A percentile compares a stretch with the other conserved stretches of the same genome.
These are phyloP conservation scores for Naganishia vaughanmartiniae DNA, from an alignment of 768 basidiomycete genomes.

Conservation along the genomic window DNA sequence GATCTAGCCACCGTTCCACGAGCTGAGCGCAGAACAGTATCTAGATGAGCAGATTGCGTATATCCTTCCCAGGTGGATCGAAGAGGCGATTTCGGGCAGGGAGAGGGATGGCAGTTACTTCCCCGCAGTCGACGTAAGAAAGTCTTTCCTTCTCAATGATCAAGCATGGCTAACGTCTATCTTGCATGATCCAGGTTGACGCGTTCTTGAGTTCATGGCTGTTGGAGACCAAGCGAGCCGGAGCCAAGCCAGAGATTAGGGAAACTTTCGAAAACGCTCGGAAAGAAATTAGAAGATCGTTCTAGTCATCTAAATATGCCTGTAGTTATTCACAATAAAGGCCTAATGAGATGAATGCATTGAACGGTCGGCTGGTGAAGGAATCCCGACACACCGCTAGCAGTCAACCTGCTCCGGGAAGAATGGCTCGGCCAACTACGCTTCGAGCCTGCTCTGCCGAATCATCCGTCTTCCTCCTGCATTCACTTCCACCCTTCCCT, in stretches of 20 bases:
- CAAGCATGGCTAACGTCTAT: neutral
- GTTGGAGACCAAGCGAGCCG: constrained; percentile 3
- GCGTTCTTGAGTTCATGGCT: constrained; percentile 21
- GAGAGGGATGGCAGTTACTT: constrained; percentile 24
- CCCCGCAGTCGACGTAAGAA: constrained; percentile 15
- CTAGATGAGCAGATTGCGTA: constrained; percentile 24
- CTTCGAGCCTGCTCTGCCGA: too few species aligned
- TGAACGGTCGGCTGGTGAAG: neutral
- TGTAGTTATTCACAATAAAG: neutral
- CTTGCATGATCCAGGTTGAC: neutral
- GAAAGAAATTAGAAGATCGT: constrained; percentile 8
- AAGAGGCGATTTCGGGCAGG: constrained; percentile 14
- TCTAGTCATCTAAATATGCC: neutral
- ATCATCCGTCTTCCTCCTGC: too few species aligned
- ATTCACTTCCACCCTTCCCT: too few species aligned
- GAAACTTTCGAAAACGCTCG: constrained; percentile 22
- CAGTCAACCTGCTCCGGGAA: too few species aligned
- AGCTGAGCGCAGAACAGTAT: constrained; percentile 22
- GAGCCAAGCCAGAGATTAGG: constrained; percentile 4
- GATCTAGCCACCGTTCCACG: constrained; percentile 24
- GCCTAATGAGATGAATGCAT: neutral
- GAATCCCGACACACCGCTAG: too few species aligned
- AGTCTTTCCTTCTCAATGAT: neutral
- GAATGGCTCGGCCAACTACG: too few species aligned
- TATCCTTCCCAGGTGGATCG: constrained; percentile 28